Conservation (phyloP, 2,329 filamentous ascomycete genomes). For the Huntiella savannae region DNA sequence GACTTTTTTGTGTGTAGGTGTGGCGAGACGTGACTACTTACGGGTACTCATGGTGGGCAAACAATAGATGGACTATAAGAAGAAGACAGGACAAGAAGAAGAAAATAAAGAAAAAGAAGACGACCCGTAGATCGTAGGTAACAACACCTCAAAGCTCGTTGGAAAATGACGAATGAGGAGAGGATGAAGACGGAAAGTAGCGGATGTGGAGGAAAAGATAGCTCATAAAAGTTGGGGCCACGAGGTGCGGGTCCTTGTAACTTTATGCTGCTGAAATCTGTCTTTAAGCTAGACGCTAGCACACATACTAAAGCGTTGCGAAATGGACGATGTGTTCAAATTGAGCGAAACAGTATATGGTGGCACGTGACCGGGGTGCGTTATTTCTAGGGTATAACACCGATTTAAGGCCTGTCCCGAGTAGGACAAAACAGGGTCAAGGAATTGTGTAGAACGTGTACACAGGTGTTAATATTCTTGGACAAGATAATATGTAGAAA, state of each 20-base stretch:
- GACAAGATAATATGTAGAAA: too few relatives aligned
- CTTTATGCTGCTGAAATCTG: slow-evolving; percentile 21
- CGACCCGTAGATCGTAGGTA: slow-evolving; percentile 11
- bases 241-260: background rate
- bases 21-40: slow-evolving; percentile 21
- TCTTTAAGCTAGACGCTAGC: slow-evolving; percentile 19
- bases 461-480: too few relatives aligned
- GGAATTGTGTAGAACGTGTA: too few relatives aligned
- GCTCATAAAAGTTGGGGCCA: background rate
- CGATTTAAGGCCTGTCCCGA: background rate
- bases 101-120: slow-evolving; percentile 17
- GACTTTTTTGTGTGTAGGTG: too few relatives aligned
- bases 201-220: slow-evolving; percentile 10
- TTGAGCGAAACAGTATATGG: slow-evolving; percentile 3
- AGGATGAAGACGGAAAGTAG: slow-evolving; percentile 8
- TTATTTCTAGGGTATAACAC: background rate
- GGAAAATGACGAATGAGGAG: slow-evolving; percentile 8
- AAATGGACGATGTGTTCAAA: slow-evolving; percentile 26
- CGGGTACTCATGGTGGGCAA: slow-evolving; percentile 34
- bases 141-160: slow-evolving; percentile 11
- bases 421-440: too few relatives aligned
- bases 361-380: slow-evolving; percentile 1
- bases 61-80: slow-evolving; percentile 11
- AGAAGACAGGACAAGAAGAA: slow-evolving; percentile 17
- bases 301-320: slow-evolving; percentile 13